A percentile compares a stretch with the other conserved stretches of the same genome.
These are phyloP conservation scores for Malbranchea zuffiana DNA, from an alignment of 2,329 filamentous ascomycete species.

Conservation along the genomic window DNA sequence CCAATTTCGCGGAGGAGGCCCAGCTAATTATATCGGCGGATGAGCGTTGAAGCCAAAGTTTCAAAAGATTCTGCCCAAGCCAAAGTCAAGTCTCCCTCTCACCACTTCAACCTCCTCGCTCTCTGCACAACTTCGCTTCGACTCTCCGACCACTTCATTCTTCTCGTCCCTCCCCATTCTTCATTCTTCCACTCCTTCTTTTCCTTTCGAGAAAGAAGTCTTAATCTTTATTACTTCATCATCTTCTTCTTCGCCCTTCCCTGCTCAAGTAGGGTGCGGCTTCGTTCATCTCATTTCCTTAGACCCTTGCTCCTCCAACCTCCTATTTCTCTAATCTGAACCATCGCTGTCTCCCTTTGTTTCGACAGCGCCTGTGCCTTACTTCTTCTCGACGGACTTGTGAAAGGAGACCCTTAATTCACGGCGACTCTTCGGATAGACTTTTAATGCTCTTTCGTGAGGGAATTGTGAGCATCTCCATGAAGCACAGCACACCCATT, in stretches of 20 bases:
- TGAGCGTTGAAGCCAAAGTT: too few species aligned
- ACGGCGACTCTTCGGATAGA: slow-evolving; percentile 5
- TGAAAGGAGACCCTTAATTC: slow-evolving; percentile 1
- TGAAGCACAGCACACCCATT: too few species aligned
- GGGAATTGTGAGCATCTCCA: too few species aligned
- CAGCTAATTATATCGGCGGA: too few species aligned
- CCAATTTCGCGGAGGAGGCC: too few species aligned
- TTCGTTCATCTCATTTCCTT: slow-evolving; percentile 4
- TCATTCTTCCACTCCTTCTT: slow-evolving; percentile 14
- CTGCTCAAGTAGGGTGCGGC: slow-evolving; percentile 7
- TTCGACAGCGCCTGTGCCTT: not conserved
- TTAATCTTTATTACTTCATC: slow-evolving; percentile 16
- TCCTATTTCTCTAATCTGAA: slow-evolving; percentile 8
- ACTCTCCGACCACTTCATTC: not conserved
- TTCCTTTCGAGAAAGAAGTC: slow-evolving; percentile 8
- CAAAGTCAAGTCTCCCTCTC: too few species aligned
- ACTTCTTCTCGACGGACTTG: too few species aligned
- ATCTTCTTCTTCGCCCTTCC: slow-evolving; percentile 21
- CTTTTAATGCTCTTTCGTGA: slow-evolving; percentile 11
- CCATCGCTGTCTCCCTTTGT: not conserved
- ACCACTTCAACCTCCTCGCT: too few species aligned
- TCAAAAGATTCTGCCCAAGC: too few species aligned
- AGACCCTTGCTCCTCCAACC: slow-evolving; percentile 5
- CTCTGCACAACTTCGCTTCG: too few species aligned
- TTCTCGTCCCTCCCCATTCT: not conserved